Evolutionary conservation across 306 rosid species (phyloP), one percentile per base, ranked within the genome.

Genomic region (Cicer bijugum): DNA sequence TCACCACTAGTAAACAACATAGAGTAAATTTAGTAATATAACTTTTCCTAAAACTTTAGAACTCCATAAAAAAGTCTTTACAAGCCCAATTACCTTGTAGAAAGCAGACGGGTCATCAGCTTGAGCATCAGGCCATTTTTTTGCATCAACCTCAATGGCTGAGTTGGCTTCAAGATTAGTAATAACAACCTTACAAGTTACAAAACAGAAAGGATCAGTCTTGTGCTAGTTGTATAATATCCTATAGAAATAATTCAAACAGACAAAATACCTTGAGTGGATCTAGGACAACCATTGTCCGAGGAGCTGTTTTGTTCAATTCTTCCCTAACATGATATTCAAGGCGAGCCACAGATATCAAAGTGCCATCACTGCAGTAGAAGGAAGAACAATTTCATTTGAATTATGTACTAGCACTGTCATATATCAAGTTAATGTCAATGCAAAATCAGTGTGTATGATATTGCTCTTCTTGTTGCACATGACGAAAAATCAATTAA

Each of bases 321-420:
- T 95, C 99, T 85, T 95, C 97, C 80, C 99, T 89, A 52, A 95
- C 89, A 78, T 95, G 96, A 79, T 88, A 82, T 84, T 91, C 99
- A 6, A 95, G 93, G 72, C 97, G 96, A 67, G 85, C 86, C 83
- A 95, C 84, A 69, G 89, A 88, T 80, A 95, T 90, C 85, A 88
- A 81, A 69, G 96, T 90, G 68, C 96, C 88, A 84, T 95, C 97
- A 85, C 99, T 95, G 88, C 52, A 77, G 64, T 71, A 80, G 19
- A 67, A 77, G 55, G 45, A 81, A 64, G 68, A 63, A 35, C 7
- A n/a, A 7, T 16, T 17, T 15, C 61, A 47, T 47, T 19, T 0
- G 28, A 73, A 55, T 53, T 11, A 69, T 48, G 58, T 70, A 38
- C 52, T 14, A 14, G 20, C 8, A 12, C 16, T 17, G 43, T 46